Percentiles rank a stretch among this genome's conserved stretches.
These are phyloP conservation scores for Neospermospora avenae DNA, from an alignment of 2,329 filamentous ascomycete species.

Conservation along the genomic window DNA sequence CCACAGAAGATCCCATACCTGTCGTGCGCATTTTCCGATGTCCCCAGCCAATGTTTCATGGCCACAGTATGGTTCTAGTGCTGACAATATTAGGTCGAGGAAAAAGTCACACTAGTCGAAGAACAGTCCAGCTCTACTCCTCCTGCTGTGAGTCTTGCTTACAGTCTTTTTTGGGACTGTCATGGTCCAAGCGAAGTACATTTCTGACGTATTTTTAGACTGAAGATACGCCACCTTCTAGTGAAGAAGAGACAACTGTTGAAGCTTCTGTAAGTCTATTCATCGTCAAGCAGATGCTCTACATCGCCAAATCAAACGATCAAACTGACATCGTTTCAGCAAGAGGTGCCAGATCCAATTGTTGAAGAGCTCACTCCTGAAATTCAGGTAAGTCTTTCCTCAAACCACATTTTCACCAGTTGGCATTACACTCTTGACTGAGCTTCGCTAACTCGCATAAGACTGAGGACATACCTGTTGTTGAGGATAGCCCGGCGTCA, in stretches of 20 bases:
- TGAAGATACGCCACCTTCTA: not conserved
- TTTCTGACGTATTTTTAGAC: not conserved
- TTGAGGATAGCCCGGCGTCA: not conserved
- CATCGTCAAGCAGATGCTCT: not conserved
- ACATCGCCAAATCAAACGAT: not conserved
- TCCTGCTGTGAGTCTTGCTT: not conserved
- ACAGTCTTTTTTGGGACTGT: not conserved
- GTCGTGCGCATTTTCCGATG: not conserved
- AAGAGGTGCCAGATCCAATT: not conserved
- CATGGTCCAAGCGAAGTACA: not conserved
- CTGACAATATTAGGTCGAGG: slow-evolving; percentile 4
- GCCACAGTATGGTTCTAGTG: not conserved
- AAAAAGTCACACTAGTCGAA: not conserved
- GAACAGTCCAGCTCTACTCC: not conserved
- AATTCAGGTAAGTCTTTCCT: not conserved
- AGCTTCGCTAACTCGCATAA: not conserved
- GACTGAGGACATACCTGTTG: slow-evolving; percentile 1
- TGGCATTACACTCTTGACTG: not conserved
- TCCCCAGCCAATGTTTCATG: not conserved
- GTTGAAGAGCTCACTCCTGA: not conserved
- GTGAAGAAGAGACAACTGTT: not conserved
- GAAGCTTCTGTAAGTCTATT: not conserved
- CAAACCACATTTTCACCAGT: not conserved
- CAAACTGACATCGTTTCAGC: not conserved
- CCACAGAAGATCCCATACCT: not conserved